These are phyloP conservation scores for Taxillus chinensis DNA, from an alignment of 164 flowering plant species.

Conservation along the genomic window DNA sequence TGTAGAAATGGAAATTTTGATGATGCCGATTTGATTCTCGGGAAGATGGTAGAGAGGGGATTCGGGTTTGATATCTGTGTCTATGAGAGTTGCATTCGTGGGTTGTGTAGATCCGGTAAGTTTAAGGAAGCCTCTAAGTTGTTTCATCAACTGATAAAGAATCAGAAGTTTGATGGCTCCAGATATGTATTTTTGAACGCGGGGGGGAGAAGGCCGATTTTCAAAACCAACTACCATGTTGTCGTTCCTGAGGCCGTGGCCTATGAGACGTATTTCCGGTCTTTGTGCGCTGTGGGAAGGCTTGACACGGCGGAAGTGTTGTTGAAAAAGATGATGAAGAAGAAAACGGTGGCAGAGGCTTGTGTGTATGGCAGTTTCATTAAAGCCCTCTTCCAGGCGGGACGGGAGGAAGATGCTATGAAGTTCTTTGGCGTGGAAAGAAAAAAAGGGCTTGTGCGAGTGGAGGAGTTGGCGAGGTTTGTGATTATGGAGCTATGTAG, in stretches of 20 bases:
- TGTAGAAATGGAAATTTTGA: slow-evolving; percentile 27
- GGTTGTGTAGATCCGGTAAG: slow-evolving; percentile 31
- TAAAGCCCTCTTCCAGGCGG: slow-evolving; percentile 27
- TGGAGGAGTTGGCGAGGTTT: slow-evolving; percentile 18
- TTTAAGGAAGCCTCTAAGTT: slow-evolving; percentile 31
- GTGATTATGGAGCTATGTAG: slow-evolving; percentile 21
- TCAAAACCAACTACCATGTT: slow-evolving; percentile 23
- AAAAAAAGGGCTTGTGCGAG: slow-evolving; percentile 21
- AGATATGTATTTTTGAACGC: slow-evolving; percentile 14
- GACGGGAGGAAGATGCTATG: slow-evolving; percentile 29
- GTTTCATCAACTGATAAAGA: slow-evolving; percentile 21
- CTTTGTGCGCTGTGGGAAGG: slow-evolving; percentile 24
- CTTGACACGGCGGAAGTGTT: slow-evolving; percentile 28
- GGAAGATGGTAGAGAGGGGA: slow-evolving; percentile 17
- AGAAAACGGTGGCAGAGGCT: slow-evolving; percentile 17
- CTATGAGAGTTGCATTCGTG: slow-evolving; percentile 31
- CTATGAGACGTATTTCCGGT: slow-evolving; percentile 28
- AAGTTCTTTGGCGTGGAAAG: slow-evolving; percentile 22
- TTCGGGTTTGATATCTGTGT: slow-evolving; percentile 25
- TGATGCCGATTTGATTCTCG: slow-evolving; percentile 31
- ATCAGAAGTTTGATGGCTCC: slow-evolving; percentile 5
- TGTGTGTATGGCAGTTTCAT: slow-evolving; percentile 30
- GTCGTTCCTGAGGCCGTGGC: slow-evolving; percentile 26
- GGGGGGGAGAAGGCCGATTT: slow-evolving; percentile 25
- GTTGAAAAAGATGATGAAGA: slow-evolving; percentile 33